Percentiles rank a stretch among this genome's conserved stretches.
These are phyloP conservation scores for Dunaliella sp. DNA, from an alignment of 139 green algal genomes.

Conservation along the genomic window DNA sequence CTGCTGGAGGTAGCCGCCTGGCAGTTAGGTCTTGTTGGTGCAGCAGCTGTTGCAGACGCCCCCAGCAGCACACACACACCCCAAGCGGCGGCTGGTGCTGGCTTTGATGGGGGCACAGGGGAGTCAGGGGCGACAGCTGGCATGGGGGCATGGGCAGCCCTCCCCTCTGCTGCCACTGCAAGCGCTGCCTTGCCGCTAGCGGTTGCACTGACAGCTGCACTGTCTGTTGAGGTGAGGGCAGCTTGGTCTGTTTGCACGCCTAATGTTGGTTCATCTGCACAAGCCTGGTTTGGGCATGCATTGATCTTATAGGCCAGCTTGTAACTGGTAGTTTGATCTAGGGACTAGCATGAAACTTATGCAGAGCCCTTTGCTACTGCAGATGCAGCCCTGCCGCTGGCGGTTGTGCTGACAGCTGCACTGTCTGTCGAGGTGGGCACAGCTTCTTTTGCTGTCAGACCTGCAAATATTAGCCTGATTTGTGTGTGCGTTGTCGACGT, in stretches of 20 bases:
- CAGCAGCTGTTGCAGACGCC: neutral
- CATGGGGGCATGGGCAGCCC: neutral
- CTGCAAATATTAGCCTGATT: too few relatives aligned
- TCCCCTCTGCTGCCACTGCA: neutral
- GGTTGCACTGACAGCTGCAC: constrained; percentile 76
- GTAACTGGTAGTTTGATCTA: neutral
- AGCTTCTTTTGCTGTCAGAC: too few relatives aligned
- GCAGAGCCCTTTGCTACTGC: constrained; percentile 6
- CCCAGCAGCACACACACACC: constrained; percentile 11
- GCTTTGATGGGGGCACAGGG: too few relatives aligned
- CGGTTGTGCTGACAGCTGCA: constrained; percentile 78
- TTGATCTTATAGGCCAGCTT: too few relatives aligned
- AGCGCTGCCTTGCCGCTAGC: constrained; percentile 63
- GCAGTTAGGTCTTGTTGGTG: constrained; percentile 17
- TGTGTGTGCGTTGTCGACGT: too few relatives aligned
- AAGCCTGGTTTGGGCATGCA: too few relatives aligned
- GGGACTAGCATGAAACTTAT: neutral
- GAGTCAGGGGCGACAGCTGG: constrained; percentile 12
- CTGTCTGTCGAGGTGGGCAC: constrained; percentile 77
- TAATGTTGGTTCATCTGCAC: too few relatives aligned
- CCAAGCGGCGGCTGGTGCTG: neutral
- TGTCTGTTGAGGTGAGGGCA: constrained; percentile 65
- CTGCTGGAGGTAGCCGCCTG: constrained; percentile 70
- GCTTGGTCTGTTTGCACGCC: too few relatives aligned
- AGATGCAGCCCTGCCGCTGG: constrained; percentile 60